Base-by-base conservation (phyloP, 306 rosid species). In the Potentilla sterilis region DNA sequence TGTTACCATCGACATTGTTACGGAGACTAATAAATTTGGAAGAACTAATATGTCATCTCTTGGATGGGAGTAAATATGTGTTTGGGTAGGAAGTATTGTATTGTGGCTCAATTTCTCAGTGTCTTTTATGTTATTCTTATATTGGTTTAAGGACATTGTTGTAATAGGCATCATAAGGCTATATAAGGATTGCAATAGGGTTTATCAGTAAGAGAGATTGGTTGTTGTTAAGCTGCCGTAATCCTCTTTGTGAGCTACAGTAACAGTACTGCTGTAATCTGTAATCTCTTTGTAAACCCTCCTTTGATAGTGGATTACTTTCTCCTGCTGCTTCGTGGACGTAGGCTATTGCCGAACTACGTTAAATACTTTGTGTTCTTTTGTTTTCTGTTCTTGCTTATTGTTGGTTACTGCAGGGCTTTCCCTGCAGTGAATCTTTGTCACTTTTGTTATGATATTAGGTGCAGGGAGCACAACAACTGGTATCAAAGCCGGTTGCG, bases 31-130 rank as follows among this genome's bases (percentile, higher is more conserved):
- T 6, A 24, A 59, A 59, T 59, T 0, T 59, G 65, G 40, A 59
- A 28, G 14, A 10, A 24, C 16, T 58, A 28, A 0, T 1, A 1
- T 24, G 4, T 3, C 0, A 0, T 1, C 0, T 0, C 2, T 11
- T 3, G 0, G 3, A 1, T 0, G 9, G 0, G 6, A 5, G 2
- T 11, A 0, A 24, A 24, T 59, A 1, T 59, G 5, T 24, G 3
- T 59, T 59, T 11, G 8, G 65, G 0, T 28, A 4, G 24, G 65
- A 58, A 58, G n/a, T 44, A 11, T 44, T 9, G 49, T 9, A 1
- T 2, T 1, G 49, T n/a, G 57, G 21, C 57, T 51, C 57, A 16
- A 5, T 51, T 51, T 51, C 8, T 28, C 28, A 28, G 28, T 28
- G 28, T 28, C 28, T 1, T 13, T 1, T 47, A 12, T 47, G 18